Base-by-base conservation (phyloP, 495 filamentous ascomycete genomes). In the Hapsidospora chrysogenum region DNA sequence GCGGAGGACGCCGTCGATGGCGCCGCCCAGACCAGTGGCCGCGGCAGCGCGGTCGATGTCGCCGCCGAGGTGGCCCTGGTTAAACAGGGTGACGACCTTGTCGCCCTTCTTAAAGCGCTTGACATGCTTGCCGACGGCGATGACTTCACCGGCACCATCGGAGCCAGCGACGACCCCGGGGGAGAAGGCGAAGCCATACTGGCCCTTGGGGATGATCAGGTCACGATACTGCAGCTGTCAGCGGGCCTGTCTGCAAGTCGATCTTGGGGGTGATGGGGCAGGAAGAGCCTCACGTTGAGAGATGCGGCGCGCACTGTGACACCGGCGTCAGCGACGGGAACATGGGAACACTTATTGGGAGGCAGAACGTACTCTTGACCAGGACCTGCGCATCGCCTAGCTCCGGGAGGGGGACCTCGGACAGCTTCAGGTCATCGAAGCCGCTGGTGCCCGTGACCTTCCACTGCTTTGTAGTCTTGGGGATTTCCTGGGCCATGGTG, bases 91-190 rank as follows among this genome's bases (percentile, higher is more conserved):
- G 38, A 41, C 29, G 30, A 52, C 51, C 10, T 40, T 43, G 40
- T 52, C 49, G 23, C 77, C 77, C 28, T 58, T 58, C 43, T 66
- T 55, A 59, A 80, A 77, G 11, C 64, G 60, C 2, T 48, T 61
- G 13, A 78, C 75, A 20, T 63, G 59, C 11, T 62, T 49, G 25
- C 77, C 77, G 7, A 71, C 59, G 11, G 64, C 66, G 31, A 74
- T 49, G 26, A 83, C 66, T 14, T 61, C 63, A 28, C 75, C 76
- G 6, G 76, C 68, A 31, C 73, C 76, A 46, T 82, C 77, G 34
- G 74, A 80, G 32, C 55, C 64, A 0, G 77, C 72, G 1, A 80
- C 57, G 1, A 79, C 60, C 29, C 55, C 58, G 17, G 61, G 44
- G 2, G 46, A 57, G 11, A 61, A 35, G 2, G 61, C 46, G 47